A percentile compares a stretch with the other conserved stretches of the same genome.
Evolutionary conservation across 352 stramenopile genomes (phyloP).

Genomic region (Globisporangium heterothallicum): DNA sequence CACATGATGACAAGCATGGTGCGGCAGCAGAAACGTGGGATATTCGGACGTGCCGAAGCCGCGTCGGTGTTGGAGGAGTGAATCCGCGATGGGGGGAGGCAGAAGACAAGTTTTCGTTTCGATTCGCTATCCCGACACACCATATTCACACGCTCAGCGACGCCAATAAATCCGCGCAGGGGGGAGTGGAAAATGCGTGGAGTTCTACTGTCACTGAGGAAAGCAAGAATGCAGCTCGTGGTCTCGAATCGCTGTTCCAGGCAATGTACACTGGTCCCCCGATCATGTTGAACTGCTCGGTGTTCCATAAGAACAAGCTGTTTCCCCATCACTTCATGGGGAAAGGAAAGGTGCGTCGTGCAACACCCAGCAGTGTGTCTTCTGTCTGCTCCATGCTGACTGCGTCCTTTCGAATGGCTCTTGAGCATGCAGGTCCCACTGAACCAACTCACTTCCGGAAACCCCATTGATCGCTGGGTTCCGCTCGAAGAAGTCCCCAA

Average conservation of each 20-base stretch:
- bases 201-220: slow-evolving; percentile 24
- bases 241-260: slow-evolving; percentile 55
- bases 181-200: slow-evolving; percentile 32
- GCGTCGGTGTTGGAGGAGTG: slow-evolving; percentile 38
- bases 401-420: too few relatives aligned
- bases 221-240: slow-evolving; percentile 27
- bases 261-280: slow-evolving; percentile 60
- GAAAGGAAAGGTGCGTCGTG: slow-evolving; percentile 39
- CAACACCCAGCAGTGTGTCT: not conserved
- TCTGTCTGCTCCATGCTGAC: not conserved
- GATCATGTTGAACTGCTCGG: slow-evolving; percentile 44
- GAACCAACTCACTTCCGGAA: slow-evolving; percentile 42
- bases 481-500: slow-evolving; percentile 51
- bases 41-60: slow-evolving; percentile 69
- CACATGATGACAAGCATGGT: slow-evolving; percentile 21
- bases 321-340: slow-evolving; percentile 77
- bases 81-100: slow-evolving; percentile 46
- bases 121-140: slow-evolving; percentile 75
- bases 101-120: slow-evolving; percentile 64
- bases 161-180: not conserved
- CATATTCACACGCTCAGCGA: slow-evolving; percentile 32
- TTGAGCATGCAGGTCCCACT: slow-evolving; percentile 35
- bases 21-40: slow-evolving; percentile 60
- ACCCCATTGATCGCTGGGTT: slow-evolving; percentile 67
- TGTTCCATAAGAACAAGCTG: slow-evolving; percentile 81